phyloP scores from a whole-genome alignment of 768 basidiomycete genomes.

The Podaxis sp. region DNA sequence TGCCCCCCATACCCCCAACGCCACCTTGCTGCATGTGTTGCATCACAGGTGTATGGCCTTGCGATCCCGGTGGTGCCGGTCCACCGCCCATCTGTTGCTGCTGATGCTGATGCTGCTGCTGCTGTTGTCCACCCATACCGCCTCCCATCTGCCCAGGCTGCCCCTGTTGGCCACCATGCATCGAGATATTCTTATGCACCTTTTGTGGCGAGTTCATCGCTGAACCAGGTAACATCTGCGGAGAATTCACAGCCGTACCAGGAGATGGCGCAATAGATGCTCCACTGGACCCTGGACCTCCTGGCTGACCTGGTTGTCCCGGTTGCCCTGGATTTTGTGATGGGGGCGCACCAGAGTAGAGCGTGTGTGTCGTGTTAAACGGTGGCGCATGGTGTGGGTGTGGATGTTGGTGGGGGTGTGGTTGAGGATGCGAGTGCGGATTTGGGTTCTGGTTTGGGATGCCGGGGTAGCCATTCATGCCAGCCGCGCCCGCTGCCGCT shows the following conservation, averaged over 20 bases:
- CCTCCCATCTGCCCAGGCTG: conserved; percentile 19
- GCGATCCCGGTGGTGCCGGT: conserved; percentile 18
- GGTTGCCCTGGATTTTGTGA: neutral
- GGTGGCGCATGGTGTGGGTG: neutral
- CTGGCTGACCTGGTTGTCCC: neutral
- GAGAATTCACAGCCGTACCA: conserved; percentile 37
- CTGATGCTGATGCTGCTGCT: conserved; percentile 32
- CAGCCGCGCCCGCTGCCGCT: conserved; percentile 8
- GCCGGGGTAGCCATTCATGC: neutral
- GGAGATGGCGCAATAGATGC: conserved; percentile 27
- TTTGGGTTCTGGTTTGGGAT: neutral
- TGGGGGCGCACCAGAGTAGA: conserved; percentile 33
- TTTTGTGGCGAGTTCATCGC: conserved; percentile 60
- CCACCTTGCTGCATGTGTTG: neutral
- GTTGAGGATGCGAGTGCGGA: neutral
- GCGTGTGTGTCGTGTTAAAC: conserved; percentile 33
- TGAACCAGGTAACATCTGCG: conserved; percentile 51
- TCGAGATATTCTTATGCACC: conserved; percentile 58
- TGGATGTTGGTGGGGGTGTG: conserved; percentile 1
- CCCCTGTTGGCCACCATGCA: conserved; percentile 15
- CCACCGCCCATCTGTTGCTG: neutral
- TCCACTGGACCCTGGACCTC: conserved; percentile 39
- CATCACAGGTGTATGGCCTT: neutral
- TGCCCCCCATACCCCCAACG: conserved; percentile 4
- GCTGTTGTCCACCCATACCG: conserved; percentile 23